These are phyloP conservation scores for Capronia coronata DNA, from an alignment of 2,329 filamentous ascomycete species.

Conservation along the genomic window DNA sequence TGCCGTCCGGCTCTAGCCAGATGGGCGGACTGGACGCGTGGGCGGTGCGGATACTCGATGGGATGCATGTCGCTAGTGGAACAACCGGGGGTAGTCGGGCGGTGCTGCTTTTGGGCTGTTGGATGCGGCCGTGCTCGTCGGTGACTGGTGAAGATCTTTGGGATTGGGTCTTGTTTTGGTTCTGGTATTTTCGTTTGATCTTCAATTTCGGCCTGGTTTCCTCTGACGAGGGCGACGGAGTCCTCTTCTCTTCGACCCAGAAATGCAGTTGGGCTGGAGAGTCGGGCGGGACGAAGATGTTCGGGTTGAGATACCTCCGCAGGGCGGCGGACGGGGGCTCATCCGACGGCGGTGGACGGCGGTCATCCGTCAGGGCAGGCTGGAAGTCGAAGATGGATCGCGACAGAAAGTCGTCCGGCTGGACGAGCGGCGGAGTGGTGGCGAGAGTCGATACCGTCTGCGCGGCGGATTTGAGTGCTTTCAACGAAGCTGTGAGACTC, in stretches of 20 bases:
- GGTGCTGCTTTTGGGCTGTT: not conserved
- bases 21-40: slow-evolving; percentile 33
- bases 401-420: slow-evolving; percentile 55
- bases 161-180: slow-evolving; percentile 29
- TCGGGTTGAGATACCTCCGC: slow-evolving; percentile 55
- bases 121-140: slow-evolving; percentile 2
- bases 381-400: slow-evolving; percentile 52
- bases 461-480: slow-evolving; percentile 55
- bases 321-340: slow-evolving; percentile 52
- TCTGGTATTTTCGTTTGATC: slow-evolving; percentile 26
- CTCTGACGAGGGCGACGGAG: not conserved
- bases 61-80: slow-evolving; percentile 57
- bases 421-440: slow-evolving; percentile 42
- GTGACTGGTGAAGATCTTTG: slow-evolving; percentile 7
- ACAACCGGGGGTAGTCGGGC: slow-evolving; percentile 48
- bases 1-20: slow-evolving; percentile 30
- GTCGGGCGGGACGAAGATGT: slow-evolving; percentile 25
- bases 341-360: slow-evolving; percentile 50
- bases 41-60: slow-evolving; percentile 27
- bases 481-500: slow-evolving; percentile 57
- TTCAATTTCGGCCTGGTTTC: slow-evolving; percentile 14
- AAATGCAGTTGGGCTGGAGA: slow-evolving; percentile 43
- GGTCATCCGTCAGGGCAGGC: slow-evolving; percentile 54
- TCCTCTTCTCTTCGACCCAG: slow-evolving; percentile 35
- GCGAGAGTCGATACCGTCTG: slow-evolving; percentile 56